A percentile compares a stretch with the other conserved stretches of the same genome.
Evolutionary conservation across 495 filamentous ascomycete species (phyloP).

Genomic region (Xylaria intraflava): DNA sequence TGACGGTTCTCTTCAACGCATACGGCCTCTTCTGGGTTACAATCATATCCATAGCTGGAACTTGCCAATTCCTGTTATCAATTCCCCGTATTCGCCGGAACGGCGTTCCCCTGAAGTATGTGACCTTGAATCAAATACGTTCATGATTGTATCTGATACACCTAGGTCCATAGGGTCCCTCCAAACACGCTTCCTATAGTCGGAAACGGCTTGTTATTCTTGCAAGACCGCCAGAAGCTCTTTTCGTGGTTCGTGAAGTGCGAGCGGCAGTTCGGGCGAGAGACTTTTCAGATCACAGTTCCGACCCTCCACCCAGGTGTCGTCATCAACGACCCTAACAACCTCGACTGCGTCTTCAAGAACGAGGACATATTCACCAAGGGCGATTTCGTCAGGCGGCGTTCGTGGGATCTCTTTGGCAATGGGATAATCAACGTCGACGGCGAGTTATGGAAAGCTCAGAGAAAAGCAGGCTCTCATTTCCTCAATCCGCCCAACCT

Average conservation of each 20-base stretch:
- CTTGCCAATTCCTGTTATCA: constrained; percentile 20
- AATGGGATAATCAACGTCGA: constrained; percentile 60
- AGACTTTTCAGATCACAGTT: constrained; percentile 51
- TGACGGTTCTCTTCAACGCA: background rate
- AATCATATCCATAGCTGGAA: background rate
- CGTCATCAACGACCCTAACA: constrained; percentile 52
- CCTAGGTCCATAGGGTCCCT: constrained; percentile 32
- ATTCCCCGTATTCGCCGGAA: constrained; percentile 28
- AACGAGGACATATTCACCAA: constrained; percentile 52
- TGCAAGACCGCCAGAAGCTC: constrained; percentile 49
- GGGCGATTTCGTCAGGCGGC: constrained; percentile 49
- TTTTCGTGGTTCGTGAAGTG: constrained; percentile 55
- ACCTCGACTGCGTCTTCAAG: constrained; percentile 54
- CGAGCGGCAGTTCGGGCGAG: constrained; percentile 45
- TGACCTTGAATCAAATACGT: background rate
- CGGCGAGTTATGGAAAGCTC: constrained; percentile 53
- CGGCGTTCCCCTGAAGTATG: constrained; percentile 29
- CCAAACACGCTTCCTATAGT: constrained; percentile 51
- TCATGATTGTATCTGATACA: background rate
- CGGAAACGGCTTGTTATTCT: constrained; percentile 53
- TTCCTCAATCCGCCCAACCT: constrained; percentile 53
- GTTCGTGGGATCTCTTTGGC: constrained; percentile 55
- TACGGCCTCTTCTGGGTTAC: constrained; percentile 1
- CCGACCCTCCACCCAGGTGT: constrained; percentile 52
- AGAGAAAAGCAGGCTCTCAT: constrained; percentile 51